A percentile compares a stretch with the other conserved stretches of the same genome.
These are phyloP conservation scores for Clarkia xantiana DNA, from an alignment of 345 rosid species.

Conservation along the genomic window DNA sequence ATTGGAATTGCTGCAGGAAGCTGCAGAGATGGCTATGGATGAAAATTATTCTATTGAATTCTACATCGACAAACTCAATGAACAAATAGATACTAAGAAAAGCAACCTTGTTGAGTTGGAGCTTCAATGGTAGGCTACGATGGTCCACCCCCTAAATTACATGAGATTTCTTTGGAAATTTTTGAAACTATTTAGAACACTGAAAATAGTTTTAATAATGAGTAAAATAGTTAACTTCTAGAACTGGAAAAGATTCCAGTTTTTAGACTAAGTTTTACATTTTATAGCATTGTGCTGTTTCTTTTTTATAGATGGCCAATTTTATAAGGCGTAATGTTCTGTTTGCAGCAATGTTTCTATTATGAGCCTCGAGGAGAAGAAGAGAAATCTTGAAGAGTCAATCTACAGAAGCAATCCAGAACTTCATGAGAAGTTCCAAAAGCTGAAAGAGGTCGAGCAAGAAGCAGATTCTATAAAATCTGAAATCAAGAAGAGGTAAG, in stretches of 20 bases:
- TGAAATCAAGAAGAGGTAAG: conserved; percentile 46
- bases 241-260: not conserved
- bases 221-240: too few relatives aligned
- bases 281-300: not conserved
- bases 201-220: too few relatives aligned
- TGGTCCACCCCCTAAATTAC: conserved; percentile 1
- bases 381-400: conserved; percentile 39
- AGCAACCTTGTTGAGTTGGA: conserved; percentile 25
- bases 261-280: not conserved
- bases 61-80: conserved; percentile 35
- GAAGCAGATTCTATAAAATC: conserved; percentile 34
- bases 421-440: conserved; percentile 37
- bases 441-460: conserved; percentile 38
- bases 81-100: conserved; percentile 28
- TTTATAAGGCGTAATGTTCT: conserved; percentile 4
- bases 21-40: conserved; percentile 41
- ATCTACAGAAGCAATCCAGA: conserved; percentile 36
- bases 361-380: conserved; percentile 41
- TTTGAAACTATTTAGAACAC: too few relatives aligned
- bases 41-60: conserved; percentile 28
- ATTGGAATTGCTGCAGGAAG: conserved; percentile 35
- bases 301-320: not conserved
- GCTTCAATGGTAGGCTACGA: conserved; percentile 35
- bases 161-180: not conserved
- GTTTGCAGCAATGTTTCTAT: conserved; percentile 37